phyloP scores from a whole-genome alignment of 768 basidiomycete genomes.

The Trametes meyenii region DNA sequence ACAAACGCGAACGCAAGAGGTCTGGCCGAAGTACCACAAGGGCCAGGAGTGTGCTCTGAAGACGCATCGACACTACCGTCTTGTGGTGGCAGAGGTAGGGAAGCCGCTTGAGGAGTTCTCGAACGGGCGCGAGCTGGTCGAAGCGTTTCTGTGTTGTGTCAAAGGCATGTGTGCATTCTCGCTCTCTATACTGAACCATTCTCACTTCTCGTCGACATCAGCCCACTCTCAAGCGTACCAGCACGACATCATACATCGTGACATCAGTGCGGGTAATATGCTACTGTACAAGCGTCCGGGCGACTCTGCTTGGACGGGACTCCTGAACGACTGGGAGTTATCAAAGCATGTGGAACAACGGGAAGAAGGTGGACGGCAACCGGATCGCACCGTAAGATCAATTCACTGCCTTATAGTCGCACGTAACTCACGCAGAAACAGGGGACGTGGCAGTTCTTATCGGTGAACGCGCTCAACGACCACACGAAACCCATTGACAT shows the following conservation, averaged over 20 bases:
- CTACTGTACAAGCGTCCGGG: not conserved
- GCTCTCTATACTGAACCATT: no score
- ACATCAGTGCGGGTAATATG: slow-evolving; percentile 15
- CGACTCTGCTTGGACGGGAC: no score
- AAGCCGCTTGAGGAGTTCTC: slow-evolving; percentile 8
- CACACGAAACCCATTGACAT: not conserved
- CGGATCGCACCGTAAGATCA: not conserved
- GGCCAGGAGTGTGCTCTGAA: not conserved
- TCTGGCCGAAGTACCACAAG: not conserved
- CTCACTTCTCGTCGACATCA: no score
- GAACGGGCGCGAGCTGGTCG: not conserved
- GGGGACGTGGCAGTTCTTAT: slow-evolving; percentile 15
- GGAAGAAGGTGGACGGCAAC: not conserved
- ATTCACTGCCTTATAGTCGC: no score
- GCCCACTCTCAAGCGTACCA: no score
- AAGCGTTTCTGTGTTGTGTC: no score
- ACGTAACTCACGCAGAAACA: not conserved
- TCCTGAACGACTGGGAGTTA: slow-evolving; percentile 16
- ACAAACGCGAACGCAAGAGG: not conserved
- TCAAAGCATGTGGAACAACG: not conserved
- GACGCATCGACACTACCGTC: slow-evolving; percentile 20
- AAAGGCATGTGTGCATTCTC: no score
- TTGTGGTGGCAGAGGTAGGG: slow-evolving; percentile 18
- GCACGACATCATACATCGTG: no score
- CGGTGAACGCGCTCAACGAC: not conserved